Evolutionary conservation across 768 basidiomycete species (phyloP).

Genomic region (Leccinum disarticulatum): DNA sequence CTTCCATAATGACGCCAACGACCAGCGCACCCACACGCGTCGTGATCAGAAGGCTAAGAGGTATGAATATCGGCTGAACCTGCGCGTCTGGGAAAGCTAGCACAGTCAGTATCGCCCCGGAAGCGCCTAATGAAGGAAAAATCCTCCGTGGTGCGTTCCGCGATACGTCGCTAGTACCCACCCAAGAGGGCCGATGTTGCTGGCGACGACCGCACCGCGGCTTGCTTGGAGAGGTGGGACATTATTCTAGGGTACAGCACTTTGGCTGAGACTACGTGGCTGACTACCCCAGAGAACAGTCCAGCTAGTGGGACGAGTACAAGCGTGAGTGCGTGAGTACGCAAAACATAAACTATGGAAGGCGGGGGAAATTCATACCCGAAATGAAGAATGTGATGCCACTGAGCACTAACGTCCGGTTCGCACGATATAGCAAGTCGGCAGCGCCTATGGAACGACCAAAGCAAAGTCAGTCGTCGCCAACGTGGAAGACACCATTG

Average conservation of each 20-base stretch:
- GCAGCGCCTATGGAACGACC: conserved; percentile 50
- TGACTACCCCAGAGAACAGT: conserved; percentile 73
- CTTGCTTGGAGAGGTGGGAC: conserved; percentile 52
- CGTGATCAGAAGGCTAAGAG: too few relatives aligned
- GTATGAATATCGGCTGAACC: too few relatives aligned
- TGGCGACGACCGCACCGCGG: too few relatives aligned
- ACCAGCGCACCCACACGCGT: too few relatives aligned
- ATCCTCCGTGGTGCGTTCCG: too few relatives aligned
- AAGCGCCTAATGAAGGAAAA: too few relatives aligned
- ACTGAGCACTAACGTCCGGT: conserved; percentile 65
- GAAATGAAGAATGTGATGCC: conserved; percentile 32
- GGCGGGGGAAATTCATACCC: conserved; percentile 33
- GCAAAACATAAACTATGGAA: neutral
- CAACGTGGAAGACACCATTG: conserved; percentile 63
- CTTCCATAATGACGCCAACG: too few relatives aligned
- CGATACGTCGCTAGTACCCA: too few relatives aligned
- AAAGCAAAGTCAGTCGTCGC: conserved; percentile 31
- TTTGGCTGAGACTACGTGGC: conserved; percentile 70
- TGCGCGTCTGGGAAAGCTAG: too few relatives aligned
- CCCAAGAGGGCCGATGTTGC: too few relatives aligned
- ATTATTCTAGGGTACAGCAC: conserved; percentile 71
- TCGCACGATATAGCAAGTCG: conserved; percentile 53
- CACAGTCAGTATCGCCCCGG: too few relatives aligned
- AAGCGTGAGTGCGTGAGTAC: conserved; percentile 1
- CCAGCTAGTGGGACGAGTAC: conserved; percentile 52